Evolutionary conservation across 2,329 filamentous ascomycete species (phyloP).

Genomic region (Lachnellula suecica): DNA sequence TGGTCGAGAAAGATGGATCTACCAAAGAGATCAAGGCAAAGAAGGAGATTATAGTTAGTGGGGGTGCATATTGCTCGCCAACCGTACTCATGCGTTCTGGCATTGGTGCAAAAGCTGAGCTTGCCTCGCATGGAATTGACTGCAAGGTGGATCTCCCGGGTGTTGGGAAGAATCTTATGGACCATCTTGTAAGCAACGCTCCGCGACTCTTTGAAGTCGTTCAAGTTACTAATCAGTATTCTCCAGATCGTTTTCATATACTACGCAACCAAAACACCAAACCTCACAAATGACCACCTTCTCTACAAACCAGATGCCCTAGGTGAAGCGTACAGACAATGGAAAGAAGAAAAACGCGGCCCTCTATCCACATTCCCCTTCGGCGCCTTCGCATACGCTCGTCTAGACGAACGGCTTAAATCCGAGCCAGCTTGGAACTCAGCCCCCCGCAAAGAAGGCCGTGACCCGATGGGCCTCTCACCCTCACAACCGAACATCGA

Average conservation of each 20-base stretch:
- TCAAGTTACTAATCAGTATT: constrained; percentile 4
- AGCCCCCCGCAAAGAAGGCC: constrained; percentile 46
- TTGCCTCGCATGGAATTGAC: constrained; percentile 44
- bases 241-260: constrained; percentile 58
- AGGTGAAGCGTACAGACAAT: constrained; percentile 50
- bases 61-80: constrained; percentile 46
- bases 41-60: constrained; percentile 49
- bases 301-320: constrained; percentile 54
- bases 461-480: constrained; percentile 63
- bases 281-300: constrained; percentile 55
- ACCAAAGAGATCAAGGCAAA: constrained; percentile 37
- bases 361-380: constrained; percentile 62
- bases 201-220: constrained; percentile 5
- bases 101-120: constrained; percentile 41
- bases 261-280: constrained; percentile 54
- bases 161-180: constrained; percentile 61
- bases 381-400: constrained; percentile 59
- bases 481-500: constrained; percentile 58
- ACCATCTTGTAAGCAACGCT: constrained; percentile 45
- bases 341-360: constrained; percentile 57
- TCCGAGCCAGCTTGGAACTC: constrained; percentile 54
- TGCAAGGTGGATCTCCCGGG: constrained; percentile 58
- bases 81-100: constrained; percentile 47
- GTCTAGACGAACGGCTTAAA: constrained; percentile 58
- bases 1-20: constrained; percentile 42